Evolutionary conservation across 768 basidiomycete species (phyloP), one percentile per base, ranked within the genome.

Genomic region (Chiua virens): DNA sequence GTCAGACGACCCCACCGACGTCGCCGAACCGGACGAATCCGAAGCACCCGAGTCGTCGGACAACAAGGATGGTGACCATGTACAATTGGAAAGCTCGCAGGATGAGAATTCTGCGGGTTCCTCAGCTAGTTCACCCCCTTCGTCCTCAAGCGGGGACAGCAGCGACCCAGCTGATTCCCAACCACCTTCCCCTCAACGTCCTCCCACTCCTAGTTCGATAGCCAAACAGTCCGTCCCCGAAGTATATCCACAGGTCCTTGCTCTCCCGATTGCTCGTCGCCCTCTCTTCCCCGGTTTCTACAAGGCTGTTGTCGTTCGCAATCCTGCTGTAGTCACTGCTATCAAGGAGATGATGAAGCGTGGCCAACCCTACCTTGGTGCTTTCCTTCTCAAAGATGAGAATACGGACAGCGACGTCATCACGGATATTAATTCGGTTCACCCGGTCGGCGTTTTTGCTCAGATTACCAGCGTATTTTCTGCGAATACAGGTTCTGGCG

Each of bases 201-300:
- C 73, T 20, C 68, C 64, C 23, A 64, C 73, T 1, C 68, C 72
- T 6, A 77, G 79, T 27, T 76, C 87, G 20, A 87, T 92, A 58
- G 85, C 92, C 5, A 92, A 90, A 58, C 90, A 89, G 51, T 85
- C 88, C 15, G 86, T 97, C 5, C 94, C 95, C 1, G 92, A 93
- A 68, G 64, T 82, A 52, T 98, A 98, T 69, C 95, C 96, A 1
- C 92, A 96, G 66, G 87, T 98, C 38, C 81, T 98, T 23, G 96
- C 95, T 3, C 81, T 98, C 0, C 96, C 96, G 4, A 98, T 98
- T 53, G 93, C 93, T 28, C 86, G 94, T 38, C 81, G 96, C 17
- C 96, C 96, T 1, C 85, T 98, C 41, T 98, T 98, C 74, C 96
- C 96, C 5, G 93, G 94, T 27, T 97, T 98, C 71, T 98, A 98